Base-by-base conservation (phyloP, 768 basidiomycete species). In the Tylopilus plumbeoviolaceoides region DNA sequence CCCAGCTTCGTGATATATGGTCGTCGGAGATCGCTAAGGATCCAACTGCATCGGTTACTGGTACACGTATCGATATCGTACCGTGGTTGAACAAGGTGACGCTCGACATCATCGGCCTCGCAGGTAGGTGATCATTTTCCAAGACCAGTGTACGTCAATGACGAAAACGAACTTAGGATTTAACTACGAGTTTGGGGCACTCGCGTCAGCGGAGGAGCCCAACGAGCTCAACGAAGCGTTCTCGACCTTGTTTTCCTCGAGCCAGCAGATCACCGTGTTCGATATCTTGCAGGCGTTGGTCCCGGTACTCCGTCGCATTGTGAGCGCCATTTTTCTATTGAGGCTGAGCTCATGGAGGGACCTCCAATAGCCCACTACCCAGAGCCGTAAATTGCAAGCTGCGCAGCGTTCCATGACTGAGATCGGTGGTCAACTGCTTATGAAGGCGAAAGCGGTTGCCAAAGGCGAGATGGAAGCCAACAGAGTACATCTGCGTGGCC, bases 1-100 rank as follows among this genome's bases (percentile, higher is more conserved):
- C 17, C 20, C 12, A 59, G 78, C 71, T 83, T n/a, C 73, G 80
- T 39, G 80, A 83, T 50, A 56, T 77, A 43, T 79, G 74, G 79
- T 58, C 56, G 0, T 44, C 59, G 1, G 71, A 78, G 54, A 67
- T 72, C 20, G 50, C 61, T 18, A 57, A 48, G 14, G 54, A 71
- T 45, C 63, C 60, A 12, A 61, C 50, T 20, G 63, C 56, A 17
- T 53, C 47, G 7, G 38, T 56, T 15, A 53, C 51, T 0, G 47
- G 56, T 6, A 42, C 56, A 8, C 62, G 62, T 7, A 58, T 74
- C 8, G 69, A 77, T 33, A 59, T 70, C 17, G 53, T 67, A 8
- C 58, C 64, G 0, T 74, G 72, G 67, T 50, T 75, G 12, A 63
- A 59, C 48, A 67, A 60, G 52, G 63, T 63, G 54, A 75, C 76